Evolutionary conservation across 2,329 filamentous ascomycete species (phyloP).

Genomic region (Drechslerella stenobrocha): DNA sequence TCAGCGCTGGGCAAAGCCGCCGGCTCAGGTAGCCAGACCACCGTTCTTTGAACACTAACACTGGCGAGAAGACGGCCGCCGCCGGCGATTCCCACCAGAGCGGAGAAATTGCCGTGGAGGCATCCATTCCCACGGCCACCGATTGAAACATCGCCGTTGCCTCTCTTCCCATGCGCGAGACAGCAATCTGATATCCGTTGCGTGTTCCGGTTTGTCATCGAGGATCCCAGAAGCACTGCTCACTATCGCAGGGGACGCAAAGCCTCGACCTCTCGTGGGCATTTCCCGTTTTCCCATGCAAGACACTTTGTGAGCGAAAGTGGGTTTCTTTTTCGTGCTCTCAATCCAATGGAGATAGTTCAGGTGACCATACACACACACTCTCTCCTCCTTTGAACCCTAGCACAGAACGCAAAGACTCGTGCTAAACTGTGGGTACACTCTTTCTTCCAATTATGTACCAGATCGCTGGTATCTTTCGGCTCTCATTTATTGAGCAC

Average conservation of each 20-base stretch:
- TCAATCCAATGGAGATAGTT: constrained; percentile 41
- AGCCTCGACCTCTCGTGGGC: too few relatives aligned
- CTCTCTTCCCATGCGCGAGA: neutral
- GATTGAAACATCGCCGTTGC: neutral
- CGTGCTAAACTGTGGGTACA: constrained; percentile 33
- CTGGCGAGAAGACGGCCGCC: too few relatives aligned
- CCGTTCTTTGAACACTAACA: too few relatives aligned
- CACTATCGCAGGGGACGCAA: too few relatives aligned
- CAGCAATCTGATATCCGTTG: constrained; percentile 8
- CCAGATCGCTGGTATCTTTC: constrained; percentile 14
- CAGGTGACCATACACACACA: constrained; percentile 43
- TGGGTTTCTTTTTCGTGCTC: constrained; percentile 32
- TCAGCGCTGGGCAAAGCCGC: constrained; percentile 38
- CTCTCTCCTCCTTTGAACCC: constrained; percentile 28
- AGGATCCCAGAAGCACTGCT: neutral
- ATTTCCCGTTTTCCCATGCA: constrained; percentile 37
- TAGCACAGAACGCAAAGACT: constrained; percentile 22
- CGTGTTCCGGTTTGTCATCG: neutral
- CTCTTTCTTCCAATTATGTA: constrained; percentile 23
- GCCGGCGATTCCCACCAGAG: constrained; percentile 39
- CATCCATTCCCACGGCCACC: constrained; percentile 31
- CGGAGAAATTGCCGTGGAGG: constrained; percentile 20
- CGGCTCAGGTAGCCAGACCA: constrained; percentile 30
- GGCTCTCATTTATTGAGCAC: neutral
- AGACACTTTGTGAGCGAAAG: constrained; percentile 24